Evolutionary conservation across 768 basidiomycete genomes (phyloP).

Genomic region (Leccinum arenicola): DNA sequence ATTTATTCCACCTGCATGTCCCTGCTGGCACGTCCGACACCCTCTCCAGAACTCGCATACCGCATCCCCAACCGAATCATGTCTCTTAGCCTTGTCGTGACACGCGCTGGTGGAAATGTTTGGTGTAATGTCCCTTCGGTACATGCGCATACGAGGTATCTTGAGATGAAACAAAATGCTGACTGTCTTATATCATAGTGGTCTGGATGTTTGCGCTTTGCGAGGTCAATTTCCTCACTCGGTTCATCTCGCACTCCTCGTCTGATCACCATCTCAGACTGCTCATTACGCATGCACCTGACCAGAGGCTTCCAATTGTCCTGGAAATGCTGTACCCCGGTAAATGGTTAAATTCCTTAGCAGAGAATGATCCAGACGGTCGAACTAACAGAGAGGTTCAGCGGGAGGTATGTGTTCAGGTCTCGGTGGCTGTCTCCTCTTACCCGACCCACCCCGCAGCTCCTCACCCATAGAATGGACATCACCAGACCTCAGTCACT

Average conservation of each 20-base stretch:
- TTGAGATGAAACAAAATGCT: background rate
- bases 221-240: constrained; percentile 26
- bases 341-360: constrained; percentile 57
- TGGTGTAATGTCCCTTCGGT: constrained; percentile 68
- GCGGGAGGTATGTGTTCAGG: constrained; percentile 39
- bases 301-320: constrained; percentile 47
- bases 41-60: constrained; percentile 56
- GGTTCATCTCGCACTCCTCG: background rate
- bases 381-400: constrained; percentile 67
- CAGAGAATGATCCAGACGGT: constrained; percentile 50
- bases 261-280: constrained; percentile 31
- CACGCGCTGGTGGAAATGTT: constrained; percentile 58
- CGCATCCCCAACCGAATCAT: constrained; percentile 64
- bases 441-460: constrained; percentile 32
- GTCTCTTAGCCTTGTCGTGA: constrained; percentile 66
- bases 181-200: constrained; percentile 30
- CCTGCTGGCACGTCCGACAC: background rate
- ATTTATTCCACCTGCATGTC: constrained; percentile 23
- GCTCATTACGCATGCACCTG: constrained; percentile 36
- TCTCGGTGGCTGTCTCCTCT: background rate
- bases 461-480: constrained; percentile 41
- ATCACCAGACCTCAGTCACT: constrained; percentile 58
- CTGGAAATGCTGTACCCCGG: constrained; percentile 58
- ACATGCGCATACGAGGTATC: constrained; percentile 18
- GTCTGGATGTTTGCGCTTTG: constrained; percentile 36